Conservation (phyloP, 352 stramenopile genomes). For the Phytophthora pinifolia region DNA sequence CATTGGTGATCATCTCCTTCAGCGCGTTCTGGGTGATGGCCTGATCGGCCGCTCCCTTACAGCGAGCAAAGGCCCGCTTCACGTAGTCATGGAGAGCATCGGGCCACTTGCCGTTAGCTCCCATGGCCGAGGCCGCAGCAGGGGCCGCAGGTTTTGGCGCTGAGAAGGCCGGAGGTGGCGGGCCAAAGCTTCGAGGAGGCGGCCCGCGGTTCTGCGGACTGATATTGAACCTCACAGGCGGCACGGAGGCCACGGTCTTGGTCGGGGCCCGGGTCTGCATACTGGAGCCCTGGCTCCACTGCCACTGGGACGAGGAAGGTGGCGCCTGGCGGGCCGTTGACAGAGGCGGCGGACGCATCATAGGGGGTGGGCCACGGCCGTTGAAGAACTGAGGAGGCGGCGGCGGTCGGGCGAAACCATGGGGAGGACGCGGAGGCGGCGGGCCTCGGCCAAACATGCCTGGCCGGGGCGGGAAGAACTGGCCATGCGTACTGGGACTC, state of each 20-base stretch:
- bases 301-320: constrained; percentile 47
- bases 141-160: constrained; percentile 13
- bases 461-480: constrained; percentile 17
- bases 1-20: constrained; percentile 83
- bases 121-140: constrained; percentile 18
- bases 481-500: constrained; percentile 6
- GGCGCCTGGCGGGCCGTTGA: constrained; percentile 19
- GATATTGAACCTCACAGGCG: constrained; percentile 56
- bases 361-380: constrained; percentile 25
- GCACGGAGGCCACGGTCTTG: constrained; percentile 23
- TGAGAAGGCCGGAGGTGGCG: constrained; percentile 19
- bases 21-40: constrained; percentile 73
- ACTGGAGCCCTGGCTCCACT: constrained; percentile 59
- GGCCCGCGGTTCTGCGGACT: constrained; percentile 16
- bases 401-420: constrained; percentile 22
- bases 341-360: constrained; percentile 46
- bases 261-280: constrained; percentile 3
- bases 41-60: constrained; percentile 76
- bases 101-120: constrained; percentile 73
- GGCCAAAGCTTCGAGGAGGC: constrained; percentile 17
- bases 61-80: constrained; percentile 81
- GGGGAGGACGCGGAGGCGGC: constrained; percentile 19
- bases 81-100: constrained; percentile 86
- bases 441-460: constrained; percentile 29
- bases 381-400: constrained; percentile 24